These are phyloP conservation scores for Candida alai DNA, from an alignment of 805 yeast genomes.

Conservation along the genomic window DNA sequence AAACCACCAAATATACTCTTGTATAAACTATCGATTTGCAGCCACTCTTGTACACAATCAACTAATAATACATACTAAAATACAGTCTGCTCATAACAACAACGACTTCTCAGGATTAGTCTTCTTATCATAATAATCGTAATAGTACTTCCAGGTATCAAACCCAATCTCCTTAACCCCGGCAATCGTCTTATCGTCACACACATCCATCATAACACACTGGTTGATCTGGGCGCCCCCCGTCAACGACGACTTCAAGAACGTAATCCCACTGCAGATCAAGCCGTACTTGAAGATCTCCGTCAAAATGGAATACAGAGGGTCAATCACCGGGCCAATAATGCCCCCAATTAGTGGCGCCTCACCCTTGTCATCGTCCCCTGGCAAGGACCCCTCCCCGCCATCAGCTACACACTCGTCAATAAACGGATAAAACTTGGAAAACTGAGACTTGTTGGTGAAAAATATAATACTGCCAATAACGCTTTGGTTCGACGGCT, in stretches of 20 bases:
- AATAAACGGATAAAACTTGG: conserved; percentile 50
- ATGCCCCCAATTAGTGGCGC: conserved; percentile 44
- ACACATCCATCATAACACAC: conserved; percentile 36
- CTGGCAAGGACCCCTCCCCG: conserved; percentile 1
- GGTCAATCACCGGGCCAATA: conserved; percentile 51
- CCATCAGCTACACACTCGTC: conserved; percentile 30
- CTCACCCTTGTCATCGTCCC: background rate
- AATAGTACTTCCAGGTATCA: conserved; percentile 33
- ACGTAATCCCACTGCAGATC: conserved; percentile 53
- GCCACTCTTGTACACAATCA: background rate
- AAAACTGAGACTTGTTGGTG: conserved; percentile 41
- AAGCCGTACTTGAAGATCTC: conserved; percentile 55
- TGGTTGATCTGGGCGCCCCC: conserved; percentile 25
- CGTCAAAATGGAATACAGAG: conserved; percentile 47
- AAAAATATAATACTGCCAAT: conserved; percentile 51
- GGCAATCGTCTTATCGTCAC: conserved; percentile 27
- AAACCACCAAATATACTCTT: too few species aligned
- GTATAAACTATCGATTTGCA: too few species aligned
- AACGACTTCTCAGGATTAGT: conserved; percentile 7
- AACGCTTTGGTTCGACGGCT: conserved; percentile 48
- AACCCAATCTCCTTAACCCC: conserved; percentile 44
- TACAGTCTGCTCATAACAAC: conserved; percentile 1
- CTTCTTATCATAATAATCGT: conserved; percentile 30
- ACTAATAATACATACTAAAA: conserved; percentile 3
- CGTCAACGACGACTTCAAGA: conserved; percentile 32